These are phyloP conservation scores for Tagetes patula DNA, from an alignment of 129 eudicot genomes.

Conservation along the genomic window DNA sequence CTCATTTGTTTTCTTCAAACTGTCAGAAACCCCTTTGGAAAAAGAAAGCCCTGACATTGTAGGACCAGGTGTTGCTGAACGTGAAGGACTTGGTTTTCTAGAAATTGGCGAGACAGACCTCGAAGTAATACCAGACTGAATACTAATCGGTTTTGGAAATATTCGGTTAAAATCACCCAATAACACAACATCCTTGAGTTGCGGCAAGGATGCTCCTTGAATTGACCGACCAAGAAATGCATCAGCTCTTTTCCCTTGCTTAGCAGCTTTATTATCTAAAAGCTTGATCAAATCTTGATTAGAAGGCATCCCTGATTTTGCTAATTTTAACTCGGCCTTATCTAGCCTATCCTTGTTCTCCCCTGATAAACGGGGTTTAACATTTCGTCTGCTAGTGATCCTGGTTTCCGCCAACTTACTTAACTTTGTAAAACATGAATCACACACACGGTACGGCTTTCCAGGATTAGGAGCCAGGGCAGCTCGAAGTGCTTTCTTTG, in stretches of 20 bases:
- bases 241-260: conserved; percentile 65
- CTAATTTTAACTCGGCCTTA: conserved; percentile 19
- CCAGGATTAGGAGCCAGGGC: conserved; percentile 89
- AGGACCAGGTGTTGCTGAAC: conserved; percentile 94
- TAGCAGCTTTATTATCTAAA: conserved; percentile 80
- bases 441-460: conserved; percentile 92
- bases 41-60: conserved; percentile 94
- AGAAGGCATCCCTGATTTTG: conserved; percentile 58
- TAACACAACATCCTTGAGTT: conserved; percentile 74
- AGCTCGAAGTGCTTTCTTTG: conserved; percentile 77
- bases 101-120: conserved; percentile 94
- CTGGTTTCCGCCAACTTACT: conserved; percentile 68
- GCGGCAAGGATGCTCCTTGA: conserved; percentile 61
- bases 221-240: conserved; percentile 59
- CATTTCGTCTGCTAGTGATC: conserved; percentile 43
- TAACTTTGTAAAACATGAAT: conserved; percentile 74
- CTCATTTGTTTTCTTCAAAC: conserved; percentile 88
- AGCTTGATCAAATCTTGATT: conserved; percentile 76
- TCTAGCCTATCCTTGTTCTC: conserved; percentile 78
- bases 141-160: conserved; percentile 60
- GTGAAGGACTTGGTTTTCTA: conserved; percentile 80
- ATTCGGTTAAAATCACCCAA: conserved; percentile 51
- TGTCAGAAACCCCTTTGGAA: conserved; percentile 72
- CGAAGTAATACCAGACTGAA: conserved; percentile 67
- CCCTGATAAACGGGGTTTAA: conserved; percentile 78